These are phyloP conservation scores for Balakata baccata DNA, from an alignment of 345 rosid genomes.

Conservation along the genomic window DNA sequence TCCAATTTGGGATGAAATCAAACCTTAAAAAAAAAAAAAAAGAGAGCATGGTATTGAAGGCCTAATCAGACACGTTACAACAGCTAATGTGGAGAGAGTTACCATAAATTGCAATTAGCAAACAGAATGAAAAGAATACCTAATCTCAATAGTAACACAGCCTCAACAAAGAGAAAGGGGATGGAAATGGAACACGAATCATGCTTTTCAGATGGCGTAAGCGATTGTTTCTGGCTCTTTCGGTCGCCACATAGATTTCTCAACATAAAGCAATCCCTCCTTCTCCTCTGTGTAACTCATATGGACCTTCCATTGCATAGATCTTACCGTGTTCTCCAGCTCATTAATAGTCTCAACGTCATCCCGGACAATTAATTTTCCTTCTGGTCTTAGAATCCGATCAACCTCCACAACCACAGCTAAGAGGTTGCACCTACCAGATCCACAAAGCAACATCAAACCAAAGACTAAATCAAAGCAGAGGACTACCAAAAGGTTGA, in stretches of 20 bases:
- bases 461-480: neutral
- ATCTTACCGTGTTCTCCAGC: conserved; percentile 53
- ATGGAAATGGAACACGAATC: neutral
- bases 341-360: conserved; percentile 51
- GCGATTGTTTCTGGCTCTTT: conserved; percentile 49
- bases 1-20: neutral
- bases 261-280: conserved; percentile 80
- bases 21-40: conserved; percentile 1
- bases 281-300: conserved; percentile 71
- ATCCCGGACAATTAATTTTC: conserved; percentile 78
- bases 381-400: conserved; percentile 80
- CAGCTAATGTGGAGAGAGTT: conserved; percentile 16
- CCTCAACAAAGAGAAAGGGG: conserved; percentile 15
- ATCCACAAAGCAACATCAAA: conserved; percentile 1
- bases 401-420: conserved; percentile 83
- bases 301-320: conserved; percentile 82
- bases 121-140: conserved; percentile 26
- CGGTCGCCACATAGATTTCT: conserved; percentile 87
- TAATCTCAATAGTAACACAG: conserved; percentile 17
- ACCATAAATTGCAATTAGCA: conserved; percentile 22
- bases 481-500: neutral
- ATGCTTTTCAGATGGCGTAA: conserved; percentile 54
- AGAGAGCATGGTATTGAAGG: neutral
- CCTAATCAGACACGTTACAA: conserved; percentile 21
- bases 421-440: conserved; percentile 61